phyloP scores from a whole-genome alignment of 129 eudicot genomes.

The Logfia minima region DNA sequence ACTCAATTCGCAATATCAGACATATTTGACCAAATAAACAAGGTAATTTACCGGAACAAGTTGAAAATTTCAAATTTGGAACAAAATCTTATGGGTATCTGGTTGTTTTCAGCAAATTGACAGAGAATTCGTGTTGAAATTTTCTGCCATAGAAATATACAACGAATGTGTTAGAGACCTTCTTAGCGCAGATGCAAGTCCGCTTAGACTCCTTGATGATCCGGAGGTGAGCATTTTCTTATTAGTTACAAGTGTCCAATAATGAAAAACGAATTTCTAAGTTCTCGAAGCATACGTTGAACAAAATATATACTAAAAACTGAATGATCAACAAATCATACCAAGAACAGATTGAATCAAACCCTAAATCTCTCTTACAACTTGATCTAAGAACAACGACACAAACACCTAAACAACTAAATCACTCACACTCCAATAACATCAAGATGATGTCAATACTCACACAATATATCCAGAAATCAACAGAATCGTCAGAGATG shows the following conservation, averaged over 20 bases:
- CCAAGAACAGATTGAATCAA: too few relatives aligned
- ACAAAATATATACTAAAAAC: too few relatives aligned
- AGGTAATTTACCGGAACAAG: conserved; percentile 33
- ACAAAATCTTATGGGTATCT: neutral
- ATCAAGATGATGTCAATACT: too few relatives aligned
- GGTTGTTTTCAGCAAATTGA: conserved; percentile 51
- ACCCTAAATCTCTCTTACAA: too few relatives aligned
- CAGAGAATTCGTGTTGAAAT: conserved; percentile 71
- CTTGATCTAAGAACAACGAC: too few relatives aligned
- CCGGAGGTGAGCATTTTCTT: conserved; percentile 61
- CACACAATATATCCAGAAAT: too few relatives aligned
- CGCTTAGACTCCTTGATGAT: conserved; percentile 93
- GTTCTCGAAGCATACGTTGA: neutral
- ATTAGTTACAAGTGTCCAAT: neutral
- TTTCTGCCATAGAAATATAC: conserved; percentile 95
- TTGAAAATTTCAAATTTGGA: neutral
- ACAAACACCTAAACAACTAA: too few relatives aligned
- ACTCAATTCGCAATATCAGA: conserved; percentile 71
- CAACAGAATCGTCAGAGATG: too few relatives aligned
- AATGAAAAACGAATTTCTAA: neutral
- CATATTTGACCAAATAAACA: conserved; percentile 57
- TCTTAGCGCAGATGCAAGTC: conserved; percentile 59
- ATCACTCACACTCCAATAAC: too few relatives aligned
- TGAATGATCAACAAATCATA: too few relatives aligned
- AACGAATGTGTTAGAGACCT: conserved; percentile 93